These are phyloP conservation scores for Coemansia sp. DNA, from an alignment of 192 early-diverging fungal species.

Conservation along the genomic window DNA sequence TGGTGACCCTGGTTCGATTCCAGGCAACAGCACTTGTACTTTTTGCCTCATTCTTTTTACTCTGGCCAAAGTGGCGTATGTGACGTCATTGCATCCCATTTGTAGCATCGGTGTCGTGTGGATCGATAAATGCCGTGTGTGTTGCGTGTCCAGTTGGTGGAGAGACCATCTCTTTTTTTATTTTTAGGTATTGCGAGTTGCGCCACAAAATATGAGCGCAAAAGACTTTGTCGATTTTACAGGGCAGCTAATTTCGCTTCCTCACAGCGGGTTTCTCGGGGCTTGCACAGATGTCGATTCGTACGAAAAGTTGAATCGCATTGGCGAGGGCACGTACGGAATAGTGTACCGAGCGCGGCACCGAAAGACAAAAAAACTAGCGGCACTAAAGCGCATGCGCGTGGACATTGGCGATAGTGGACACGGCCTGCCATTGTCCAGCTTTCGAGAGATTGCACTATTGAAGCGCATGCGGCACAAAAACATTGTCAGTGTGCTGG, in stretches of 20 bases:
- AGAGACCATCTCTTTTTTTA: too few species aligned
- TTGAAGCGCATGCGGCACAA: conserved; percentile 63
- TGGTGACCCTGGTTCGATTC: conserved; percentile 44
- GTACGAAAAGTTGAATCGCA: conserved; percentile 84
- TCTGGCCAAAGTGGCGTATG: too few species aligned
- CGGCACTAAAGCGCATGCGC: conserved; percentile 64
- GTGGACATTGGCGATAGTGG: conserved; percentile 51
- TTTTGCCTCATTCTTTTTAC: not conserved
- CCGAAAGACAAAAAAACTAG: conserved; percentile 45
- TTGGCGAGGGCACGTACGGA: conserved; percentile 93
- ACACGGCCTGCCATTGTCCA: conserved; percentile 66
- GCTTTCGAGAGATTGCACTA: conserved; percentile 72
- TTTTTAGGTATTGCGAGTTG: too few species aligned
- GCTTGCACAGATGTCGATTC: conserved; percentile 77
- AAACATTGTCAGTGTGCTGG: conserved; percentile 70
- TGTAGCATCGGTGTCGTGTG: too few species aligned
- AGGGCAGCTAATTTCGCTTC: conserved; percentile 6
- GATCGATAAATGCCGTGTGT: too few species aligned
- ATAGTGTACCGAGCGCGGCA: conserved; percentile 77
- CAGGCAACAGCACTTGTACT: conserved; percentile 26
- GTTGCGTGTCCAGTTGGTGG: too few species aligned
- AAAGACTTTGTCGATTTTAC: conserved; percentile 22
- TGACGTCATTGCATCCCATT: too few species aligned
- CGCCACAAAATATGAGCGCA: not conserved
- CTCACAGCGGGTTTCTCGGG: conserved; percentile 57